A percentile compares a stretch with the other conserved stretches of the same genome.
phyloP scores from a whole-genome alignment of 108 stramenopile genomes.

The Hondaea fermentalgiana region DNA sequence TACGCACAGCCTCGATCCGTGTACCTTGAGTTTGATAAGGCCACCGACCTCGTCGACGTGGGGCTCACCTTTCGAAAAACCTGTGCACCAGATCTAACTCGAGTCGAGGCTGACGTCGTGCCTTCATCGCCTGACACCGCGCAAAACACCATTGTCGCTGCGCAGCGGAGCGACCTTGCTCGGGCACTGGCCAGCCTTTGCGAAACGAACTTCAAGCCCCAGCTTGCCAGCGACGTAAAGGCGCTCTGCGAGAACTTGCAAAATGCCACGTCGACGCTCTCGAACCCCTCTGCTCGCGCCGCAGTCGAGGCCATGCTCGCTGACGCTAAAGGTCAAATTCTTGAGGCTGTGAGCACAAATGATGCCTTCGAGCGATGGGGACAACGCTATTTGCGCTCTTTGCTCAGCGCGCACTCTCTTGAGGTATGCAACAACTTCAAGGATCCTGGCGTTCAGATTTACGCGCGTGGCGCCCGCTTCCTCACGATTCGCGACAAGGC shows the following conservation, averaged over 20 bases:
- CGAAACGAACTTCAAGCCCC: no score
- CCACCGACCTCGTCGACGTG: background rate
- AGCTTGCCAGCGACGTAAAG: no score
- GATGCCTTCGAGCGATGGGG: conserved; percentile 32
- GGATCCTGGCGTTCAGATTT: conserved; percentile 39
- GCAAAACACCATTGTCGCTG: background rate
- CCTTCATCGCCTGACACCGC: background rate
- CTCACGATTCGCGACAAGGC: conserved; percentile 20
- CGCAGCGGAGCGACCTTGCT: background rate
- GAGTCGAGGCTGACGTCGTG: background rate
- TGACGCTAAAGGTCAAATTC: conserved; percentile 24
- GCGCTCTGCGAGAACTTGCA: no score
- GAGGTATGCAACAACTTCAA: conserved; percentile 45
- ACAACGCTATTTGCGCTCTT: conserved; percentile 29
- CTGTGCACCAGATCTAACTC: background rate
- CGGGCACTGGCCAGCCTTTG: background rate
- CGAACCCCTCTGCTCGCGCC: background rate
- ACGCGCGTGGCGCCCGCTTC: conserved; percentile 14
- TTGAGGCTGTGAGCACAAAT: background rate
- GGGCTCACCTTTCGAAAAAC: background rate
- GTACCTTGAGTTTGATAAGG: background rate
- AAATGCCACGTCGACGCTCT: background rate
- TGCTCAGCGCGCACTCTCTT: conserved; percentile 28
- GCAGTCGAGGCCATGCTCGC: background rate
- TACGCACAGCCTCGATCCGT: background rate